These are phyloP conservation scores for Termitomyces heimii DNA, from an alignment of 768 basidiomycete genomes.

Conservation along the genomic window DNA sequence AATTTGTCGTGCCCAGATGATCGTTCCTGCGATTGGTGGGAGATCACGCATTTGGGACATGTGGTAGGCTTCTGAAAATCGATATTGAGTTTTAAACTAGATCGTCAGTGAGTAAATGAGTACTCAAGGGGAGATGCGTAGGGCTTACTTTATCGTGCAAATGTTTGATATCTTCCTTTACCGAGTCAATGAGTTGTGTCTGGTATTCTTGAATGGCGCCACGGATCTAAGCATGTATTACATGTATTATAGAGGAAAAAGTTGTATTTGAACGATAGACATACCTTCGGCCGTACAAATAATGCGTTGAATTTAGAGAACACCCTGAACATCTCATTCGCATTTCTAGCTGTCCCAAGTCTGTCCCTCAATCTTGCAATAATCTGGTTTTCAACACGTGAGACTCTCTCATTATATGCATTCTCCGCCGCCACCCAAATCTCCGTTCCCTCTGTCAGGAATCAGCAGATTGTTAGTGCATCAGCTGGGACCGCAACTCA, in stretches of 20 bases:
- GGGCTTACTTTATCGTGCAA: conserved; percentile 79
- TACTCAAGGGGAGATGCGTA: not conserved
- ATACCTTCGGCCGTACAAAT: conserved; percentile 92
- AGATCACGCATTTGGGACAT: conserved; percentile 99
- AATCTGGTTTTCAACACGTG: conserved; percentile 97
- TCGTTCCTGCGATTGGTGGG: conserved; percentile 96
- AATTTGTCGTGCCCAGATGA: conserved; percentile 99
- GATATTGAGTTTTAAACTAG: conserved; percentile 94
- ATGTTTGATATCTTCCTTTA: conserved; percentile 96
- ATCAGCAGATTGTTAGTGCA: not conserved
- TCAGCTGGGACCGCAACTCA: conserved; percentile 29
- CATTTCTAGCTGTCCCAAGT: conserved; percentile 91
- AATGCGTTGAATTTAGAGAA: conserved; percentile 98
- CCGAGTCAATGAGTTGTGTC: conserved; percentile 96
- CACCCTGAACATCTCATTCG: conserved; percentile 99
- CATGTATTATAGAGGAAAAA: not conserved
- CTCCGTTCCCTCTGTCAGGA: conserved; percentile 78
- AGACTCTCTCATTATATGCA: conserved; percentile 96
- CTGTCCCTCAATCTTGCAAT: conserved; percentile 89
- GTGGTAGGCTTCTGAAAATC: conserved; percentile 91
- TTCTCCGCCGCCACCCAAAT: conserved; percentile 98
- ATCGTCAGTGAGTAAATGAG: not conserved
- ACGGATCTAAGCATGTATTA: conserved; percentile 55
- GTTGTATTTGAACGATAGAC: conserved; percentile 7
- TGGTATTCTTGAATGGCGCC: conserved; percentile 99